Conservation (phyloP, 768 basidiomycete genomes). For the Lactarius hengduanensis region DNA sequence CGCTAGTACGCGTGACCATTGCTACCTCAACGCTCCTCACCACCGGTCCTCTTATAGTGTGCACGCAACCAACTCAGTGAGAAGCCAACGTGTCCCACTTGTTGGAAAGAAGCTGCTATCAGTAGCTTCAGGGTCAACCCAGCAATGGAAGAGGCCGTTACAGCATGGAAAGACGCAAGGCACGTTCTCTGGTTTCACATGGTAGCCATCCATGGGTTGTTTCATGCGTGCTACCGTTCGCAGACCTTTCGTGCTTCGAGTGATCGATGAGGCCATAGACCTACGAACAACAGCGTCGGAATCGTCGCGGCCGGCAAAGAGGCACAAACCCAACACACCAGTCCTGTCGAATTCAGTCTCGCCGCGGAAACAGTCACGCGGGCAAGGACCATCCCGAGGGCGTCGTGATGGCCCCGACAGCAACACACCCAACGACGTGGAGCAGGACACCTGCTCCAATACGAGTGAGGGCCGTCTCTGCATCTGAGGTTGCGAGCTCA, state of each 20-base stretch:
- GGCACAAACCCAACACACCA: slow-evolving; percentile 26
- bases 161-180: slow-evolving; percentile 41
- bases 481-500: neutral
- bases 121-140: slow-evolving; percentile 38
- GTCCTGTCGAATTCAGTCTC: neutral
- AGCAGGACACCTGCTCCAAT: neutral
- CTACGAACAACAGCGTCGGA: slow-evolving; percentile 6
- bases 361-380: neutral
- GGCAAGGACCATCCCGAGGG: neutral
- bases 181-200: slow-evolving; percentile 26
- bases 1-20: slow-evolving; percentile 31
- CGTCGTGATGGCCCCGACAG: neutral
- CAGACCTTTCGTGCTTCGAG: slow-evolving; percentile 23
- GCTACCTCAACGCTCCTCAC: neutral
- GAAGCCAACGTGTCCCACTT: slow-evolving; percentile 41
- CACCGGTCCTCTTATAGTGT: slow-evolving; percentile 34
- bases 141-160: slow-evolving; percentile 40
- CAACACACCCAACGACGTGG: neutral
- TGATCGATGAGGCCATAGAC: slow-evolving; percentile 12
- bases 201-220: slow-evolving; percentile 4
- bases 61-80: slow-evolving; percentile 37
- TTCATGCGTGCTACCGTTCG: slow-evolving; percentile 6
- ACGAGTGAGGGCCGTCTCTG: slow-evolving; percentile 4
- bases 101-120: slow-evolving; percentile 36
- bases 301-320: slow-evolving; percentile 20